These are phyloP conservation scores for Talaromyces trachyspermus DNA, from an alignment of 495 filamentous ascomycete species.

Conservation along the genomic window DNA sequence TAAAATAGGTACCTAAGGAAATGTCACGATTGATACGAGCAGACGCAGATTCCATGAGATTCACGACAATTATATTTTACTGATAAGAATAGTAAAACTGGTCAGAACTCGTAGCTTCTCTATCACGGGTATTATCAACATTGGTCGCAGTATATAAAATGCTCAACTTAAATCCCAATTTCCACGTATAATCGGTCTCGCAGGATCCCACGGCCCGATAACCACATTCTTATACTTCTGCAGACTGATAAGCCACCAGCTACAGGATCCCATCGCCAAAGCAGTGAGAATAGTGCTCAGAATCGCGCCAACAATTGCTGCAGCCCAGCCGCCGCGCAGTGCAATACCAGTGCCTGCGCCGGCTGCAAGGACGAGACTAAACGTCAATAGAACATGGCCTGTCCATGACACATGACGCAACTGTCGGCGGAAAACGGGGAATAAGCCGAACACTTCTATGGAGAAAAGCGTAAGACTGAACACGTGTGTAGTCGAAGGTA, in stretches of 20 bases:
- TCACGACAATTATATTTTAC: no score
- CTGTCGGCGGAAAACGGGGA: constrained; percentile 87
- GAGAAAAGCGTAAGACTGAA: constrained; percentile 92
- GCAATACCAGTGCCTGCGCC: constrained; percentile 70
- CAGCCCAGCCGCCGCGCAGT: constrained; percentile 66
- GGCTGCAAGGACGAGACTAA: constrained; percentile 70
- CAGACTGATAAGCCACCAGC: constrained; percentile 95
- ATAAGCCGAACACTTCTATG: constrained; percentile 95
- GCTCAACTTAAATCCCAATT: constrained; percentile 52
- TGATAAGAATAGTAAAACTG: no score
- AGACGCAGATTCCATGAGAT: no score
- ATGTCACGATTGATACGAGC: no score
- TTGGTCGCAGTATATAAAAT: not conserved
- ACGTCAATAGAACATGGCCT: constrained; percentile 71
- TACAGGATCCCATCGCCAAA: constrained; percentile 84
- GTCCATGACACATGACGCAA: constrained; percentile 76
- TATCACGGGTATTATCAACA: no score
- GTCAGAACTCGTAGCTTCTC: no score
- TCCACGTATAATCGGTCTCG: constrained; percentile 66
- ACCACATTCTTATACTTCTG: constrained; percentile 99
- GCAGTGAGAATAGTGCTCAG: constrained; percentile 62
- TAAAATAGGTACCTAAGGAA: no score
- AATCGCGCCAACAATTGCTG: constrained; percentile 62
- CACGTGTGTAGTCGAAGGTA: constrained; percentile 85
- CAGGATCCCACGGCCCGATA: constrained; percentile 95